phyloP scores from a whole-genome alignment of 1,139 yeast species.

The Candida pseudocylindracea region DNA sequence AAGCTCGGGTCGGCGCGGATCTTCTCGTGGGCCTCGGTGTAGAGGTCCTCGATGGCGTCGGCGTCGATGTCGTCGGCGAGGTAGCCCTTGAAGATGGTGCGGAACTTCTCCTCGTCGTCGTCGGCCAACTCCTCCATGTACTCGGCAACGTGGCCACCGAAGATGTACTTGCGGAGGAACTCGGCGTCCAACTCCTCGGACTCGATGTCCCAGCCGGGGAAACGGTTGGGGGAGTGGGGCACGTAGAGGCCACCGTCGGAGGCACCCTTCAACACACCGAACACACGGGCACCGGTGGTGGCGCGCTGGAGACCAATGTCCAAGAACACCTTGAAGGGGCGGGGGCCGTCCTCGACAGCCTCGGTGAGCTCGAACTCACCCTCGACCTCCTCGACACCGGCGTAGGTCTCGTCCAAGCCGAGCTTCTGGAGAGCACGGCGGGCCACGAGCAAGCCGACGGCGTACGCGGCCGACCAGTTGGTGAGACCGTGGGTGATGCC shows the following conservation, averaged over 20 bases:
- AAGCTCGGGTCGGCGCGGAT: constrained; percentile 92
- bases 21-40: constrained; percentile 83
- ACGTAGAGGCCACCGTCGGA: constrained; percentile 99
- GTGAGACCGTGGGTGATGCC: constrained; percentile 98
- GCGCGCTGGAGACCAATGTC: constrained; percentile 99
- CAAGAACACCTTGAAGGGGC: constrained; percentile 99
- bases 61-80: constrained; percentile 94
- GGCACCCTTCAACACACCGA: constrained; percentile 99
- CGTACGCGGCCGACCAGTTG: constrained; percentile 99
- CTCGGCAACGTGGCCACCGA: constrained; percentile 99
- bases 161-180: constrained; percentile 94
- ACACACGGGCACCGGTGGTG: constrained; percentile 99
- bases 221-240: constrained; percentile 99
- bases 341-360: constrained; percentile 98
- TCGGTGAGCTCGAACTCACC: constrained; percentile 98
- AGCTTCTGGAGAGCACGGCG: constrained; percentile 98
- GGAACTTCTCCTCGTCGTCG: constrained; percentile 99
- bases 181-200: constrained; percentile 96
- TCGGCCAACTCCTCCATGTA: constrained; percentile 99
- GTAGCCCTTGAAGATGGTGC: constrained; percentile 90
- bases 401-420: constrained; percentile 94
- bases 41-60: constrained; percentile 89
- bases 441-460: constrained; percentile 96
- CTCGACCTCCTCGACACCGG: constrained; percentile 98
- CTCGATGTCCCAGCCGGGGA: constrained; percentile 99